phyloP scores from a whole-genome alignment of 179 eudicot species.

The Spergularia azorica region DNA sequence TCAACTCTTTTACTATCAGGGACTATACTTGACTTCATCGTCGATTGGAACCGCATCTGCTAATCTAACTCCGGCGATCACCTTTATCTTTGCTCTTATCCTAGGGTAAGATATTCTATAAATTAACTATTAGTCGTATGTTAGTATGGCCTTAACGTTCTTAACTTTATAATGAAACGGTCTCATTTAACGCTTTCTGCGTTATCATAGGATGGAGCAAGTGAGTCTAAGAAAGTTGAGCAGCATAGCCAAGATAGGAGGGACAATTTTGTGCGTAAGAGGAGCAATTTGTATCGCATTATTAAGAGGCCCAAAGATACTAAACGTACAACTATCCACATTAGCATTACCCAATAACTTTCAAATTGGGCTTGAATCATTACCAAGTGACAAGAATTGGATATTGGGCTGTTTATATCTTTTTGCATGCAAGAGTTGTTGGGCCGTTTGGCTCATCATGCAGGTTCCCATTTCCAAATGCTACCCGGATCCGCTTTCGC shows the following conservation, averaged over 20 bases:
- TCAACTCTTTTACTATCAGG: conserved; percentile 49
- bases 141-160: too few relatives aligned
- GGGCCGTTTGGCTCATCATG: neutral
- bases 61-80: conserved; percentile 60
- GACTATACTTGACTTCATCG: conserved; percentile 53
- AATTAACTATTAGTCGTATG: too few relatives aligned
- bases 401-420: conserved; percentile 24
- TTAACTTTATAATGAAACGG: too few relatives aligned
- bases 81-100: conserved; percentile 47
- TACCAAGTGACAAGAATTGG: conserved; percentile 22
- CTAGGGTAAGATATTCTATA: conserved; percentile 38
- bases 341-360: too few relatives aligned
- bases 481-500: conserved; percentile 48
- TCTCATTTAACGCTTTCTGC: too few relatives aligned
- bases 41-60: conserved; percentile 53
- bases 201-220: conserved; percentile 24
- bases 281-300: conserved; percentile 37
- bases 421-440: conserved; percentile 25
- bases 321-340: conserved; percentile 11
- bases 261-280: conserved; percentile 22
- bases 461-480: conserved; percentile 51
- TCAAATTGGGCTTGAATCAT: neutral
- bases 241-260: conserved; percentile 29
- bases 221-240: conserved; percentile 21
- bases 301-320: conserved; percentile 24